These are phyloP conservation scores for Teunomyces tritomae DNA, from an alignment of 805 yeast genomes.

Conservation along the genomic window DNA sequence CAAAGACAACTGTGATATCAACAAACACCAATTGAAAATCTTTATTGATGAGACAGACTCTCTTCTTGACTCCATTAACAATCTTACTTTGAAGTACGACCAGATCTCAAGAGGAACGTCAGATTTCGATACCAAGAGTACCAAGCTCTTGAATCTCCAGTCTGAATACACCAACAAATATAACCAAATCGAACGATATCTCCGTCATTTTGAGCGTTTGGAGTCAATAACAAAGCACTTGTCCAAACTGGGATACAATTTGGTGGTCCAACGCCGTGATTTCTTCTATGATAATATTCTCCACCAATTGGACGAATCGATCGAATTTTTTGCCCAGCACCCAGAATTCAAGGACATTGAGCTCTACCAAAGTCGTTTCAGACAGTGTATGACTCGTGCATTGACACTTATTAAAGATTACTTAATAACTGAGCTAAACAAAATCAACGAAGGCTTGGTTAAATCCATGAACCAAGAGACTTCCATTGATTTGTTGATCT, in stretches of 20 bases:
- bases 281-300: conserved; percentile 47
- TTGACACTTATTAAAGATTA: conserved; percentile 72
- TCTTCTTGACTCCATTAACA: conserved; percentile 45
- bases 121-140: conserved; percentile 60
- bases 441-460: conserved; percentile 19
- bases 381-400: conserved; percentile 81
- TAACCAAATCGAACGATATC: conserved; percentile 43
- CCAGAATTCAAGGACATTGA: conserved; percentile 62
- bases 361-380: conserved; percentile 65
- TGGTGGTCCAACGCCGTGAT: conserved; percentile 50
- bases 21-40: conserved; percentile 15
- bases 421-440: conserved; percentile 44
- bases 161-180: conserved; percentile 40
- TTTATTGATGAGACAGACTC: conserved; percentile 47
- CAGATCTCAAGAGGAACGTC: conserved; percentile 60
- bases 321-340: conserved; percentile 56
- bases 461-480: conserved; percentile 19
- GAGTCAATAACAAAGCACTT: conserved; percentile 68
- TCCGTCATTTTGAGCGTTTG: conserved; percentile 65
- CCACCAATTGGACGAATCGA: conserved; percentile 60
- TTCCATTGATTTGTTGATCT: conserved; percentile 61
- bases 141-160: conserved; percentile 47
- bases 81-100: conserved; percentile 51
- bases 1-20: conserved; percentile 29
- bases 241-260: conserved; percentile 62